Conservation (phyloP, 2,329 filamentous ascomycete species). For the Claviceps pazoutovae region DNA sequence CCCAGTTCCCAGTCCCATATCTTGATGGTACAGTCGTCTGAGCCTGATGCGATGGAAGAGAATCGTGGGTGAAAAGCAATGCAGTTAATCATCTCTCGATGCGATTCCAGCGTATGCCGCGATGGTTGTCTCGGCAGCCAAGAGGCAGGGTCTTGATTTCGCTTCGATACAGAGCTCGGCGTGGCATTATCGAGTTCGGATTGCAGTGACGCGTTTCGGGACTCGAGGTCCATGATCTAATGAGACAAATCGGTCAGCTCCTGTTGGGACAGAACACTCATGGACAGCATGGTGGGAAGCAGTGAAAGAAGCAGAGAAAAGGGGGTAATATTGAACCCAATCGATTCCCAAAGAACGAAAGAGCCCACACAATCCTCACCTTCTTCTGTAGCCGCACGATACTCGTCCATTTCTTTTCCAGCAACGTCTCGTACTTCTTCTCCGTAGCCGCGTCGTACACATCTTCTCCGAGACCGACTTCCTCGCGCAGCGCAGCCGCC, state of each 20-base stretch:
- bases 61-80: conserved; percentile 89
- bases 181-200: conserved; percentile 75
- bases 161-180: conserved; percentile 51
- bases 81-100: conserved; percentile 68
- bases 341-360: background rate
- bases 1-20: conserved; percentile 96
- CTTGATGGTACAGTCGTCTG: conserved; percentile 87
- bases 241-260: background rate
- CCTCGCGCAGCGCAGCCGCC: conserved; percentile 59
- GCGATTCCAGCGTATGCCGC: conserved; percentile 70
- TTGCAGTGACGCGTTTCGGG: conserved; percentile 58
- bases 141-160: conserved; percentile 68
- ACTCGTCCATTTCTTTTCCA: conserved; percentile 98
- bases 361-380: conserved; percentile 31
- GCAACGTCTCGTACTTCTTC: conserved; percentile 85
- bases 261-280: background rate
- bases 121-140: conserved; percentile 81
- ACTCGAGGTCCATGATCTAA: conserved; percentile 87
- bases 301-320: too few relatives aligned
- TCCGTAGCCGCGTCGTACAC: conserved; percentile 65
- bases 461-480: conserved; percentile 56
- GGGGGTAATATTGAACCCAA: background rate
- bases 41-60: conserved; percentile 77
- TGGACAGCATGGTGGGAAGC: background rate
- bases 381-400: conserved; percentile 92